Base-by-base conservation (phyloP, 441 rosid genomes). In the Erysimum pusillum region DNA sequence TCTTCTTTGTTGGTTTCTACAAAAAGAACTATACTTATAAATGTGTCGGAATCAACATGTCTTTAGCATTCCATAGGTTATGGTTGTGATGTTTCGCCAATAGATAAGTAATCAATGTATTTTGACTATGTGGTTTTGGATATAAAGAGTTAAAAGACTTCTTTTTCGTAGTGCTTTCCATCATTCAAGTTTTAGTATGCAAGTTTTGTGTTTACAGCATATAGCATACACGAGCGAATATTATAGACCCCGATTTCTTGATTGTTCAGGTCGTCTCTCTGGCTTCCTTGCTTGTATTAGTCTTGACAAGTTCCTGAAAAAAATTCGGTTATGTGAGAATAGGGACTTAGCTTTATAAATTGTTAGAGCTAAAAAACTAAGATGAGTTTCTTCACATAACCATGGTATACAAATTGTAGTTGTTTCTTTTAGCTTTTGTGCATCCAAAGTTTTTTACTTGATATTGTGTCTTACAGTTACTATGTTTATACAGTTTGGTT, bases 11-110 rank as follows among this genome's bases (percentile, higher is more conserved):
- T 44, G 22, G n/a, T 66, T 74, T 75, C 58, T 67, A 14, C 2
- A 58, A 9, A 9, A 31, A 25, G 4, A 28, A 28, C 31, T 0
- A 0, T 17, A 34, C 14, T 34, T 12, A 67, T 12, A 46, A 31
- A 8, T 57, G 62, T 76, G 35, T 62, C n/a, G 39, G 34, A 13
- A 46, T 60, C 57, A 15, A 59, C 42, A 20, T 53, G 54, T 49
- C 36, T 28, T 69, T 70, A 14, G 46, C 45, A 74, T 77, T 39
- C 32, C 61, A 38, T 79, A 71, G 61, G 54, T 44, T 12, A 35
- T 32, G 61, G 54, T 44, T 12, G 44, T 32, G 9, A 42, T 73
- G 71, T 64, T 73, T 64, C 5, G 28, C 9, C 7, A 54, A 3
- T 64, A 32, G 41, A 57, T 57, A 20, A 57, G 22, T 57, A 3